A percentile compares a stretch with the other conserved stretches of the same genome.
These are phyloP conservation scores for Tetrapisispora arboricola DNA, from an alignment of 805 yeast genomes.

Conservation along the genomic window DNA sequence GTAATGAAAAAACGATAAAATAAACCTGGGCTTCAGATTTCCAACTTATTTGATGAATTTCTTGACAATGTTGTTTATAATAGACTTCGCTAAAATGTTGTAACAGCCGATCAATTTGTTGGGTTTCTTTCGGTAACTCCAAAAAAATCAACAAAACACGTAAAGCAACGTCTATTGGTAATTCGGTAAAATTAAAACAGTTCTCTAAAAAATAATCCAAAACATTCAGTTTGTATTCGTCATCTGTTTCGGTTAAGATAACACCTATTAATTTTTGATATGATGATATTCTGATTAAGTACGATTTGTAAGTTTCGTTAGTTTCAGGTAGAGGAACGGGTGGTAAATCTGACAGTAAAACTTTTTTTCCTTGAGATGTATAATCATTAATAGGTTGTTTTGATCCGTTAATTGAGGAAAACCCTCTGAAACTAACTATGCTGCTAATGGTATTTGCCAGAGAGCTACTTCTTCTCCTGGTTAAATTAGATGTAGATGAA, in stretches of 20 bases:
- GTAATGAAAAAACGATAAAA: constrained; percentile 50
- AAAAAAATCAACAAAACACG: constrained; percentile 48
- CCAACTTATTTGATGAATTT: constrained; percentile 20
- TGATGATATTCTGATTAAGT: constrained; percentile 21
- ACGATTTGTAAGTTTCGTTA: constrained; percentile 23
- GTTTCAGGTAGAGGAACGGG: constrained; percentile 23
- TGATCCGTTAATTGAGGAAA: neutral
- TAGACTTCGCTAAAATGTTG: constrained; percentile 47
- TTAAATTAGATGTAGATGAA: constrained; percentile 11
- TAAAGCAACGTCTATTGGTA: constrained; percentile 58
- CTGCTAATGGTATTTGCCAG: constrained; percentile 31
- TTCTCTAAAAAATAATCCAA: constrained; percentile 20
- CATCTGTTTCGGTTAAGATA: constrained; percentile 23
- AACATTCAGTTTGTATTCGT: constrained; percentile 21
- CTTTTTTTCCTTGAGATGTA: constrained; percentile 4
- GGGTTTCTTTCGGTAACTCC: constrained; percentile 61
- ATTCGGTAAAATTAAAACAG: constrained; percentile 39
- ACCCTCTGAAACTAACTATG: constrained; percentile 23
- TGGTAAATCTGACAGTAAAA: constrained; percentile 14
- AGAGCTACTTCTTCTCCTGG: constrained; percentile 31
- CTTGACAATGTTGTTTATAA: constrained; percentile 25
- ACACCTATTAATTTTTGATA: constrained; percentile 27
- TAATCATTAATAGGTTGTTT: constrained; percentile 1
- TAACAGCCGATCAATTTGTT: constrained; percentile 63
- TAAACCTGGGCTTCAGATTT: constrained; percentile 43